Conservation (phyloP, 176 grass and related monocot genomes). For the Neostapfia colusana region DNA sequence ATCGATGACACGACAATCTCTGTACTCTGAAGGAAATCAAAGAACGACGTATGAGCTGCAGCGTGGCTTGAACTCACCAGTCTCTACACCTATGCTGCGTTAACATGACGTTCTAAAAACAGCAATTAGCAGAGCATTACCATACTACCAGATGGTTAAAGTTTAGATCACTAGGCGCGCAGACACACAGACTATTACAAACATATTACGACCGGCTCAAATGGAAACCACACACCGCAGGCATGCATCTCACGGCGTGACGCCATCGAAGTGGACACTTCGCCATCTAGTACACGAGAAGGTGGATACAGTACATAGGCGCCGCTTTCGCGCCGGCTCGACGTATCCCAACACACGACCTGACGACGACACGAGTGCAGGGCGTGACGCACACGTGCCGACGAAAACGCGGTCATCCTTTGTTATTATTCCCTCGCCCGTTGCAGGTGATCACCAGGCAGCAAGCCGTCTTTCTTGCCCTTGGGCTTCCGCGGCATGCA, state of each 20-base stretch:
- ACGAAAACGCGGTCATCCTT: not conserved
- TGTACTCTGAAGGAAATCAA: not conserved
- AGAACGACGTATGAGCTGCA: not conserved
- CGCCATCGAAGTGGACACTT: not conserved
- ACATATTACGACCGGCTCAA: not conserved
- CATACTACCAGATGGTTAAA: not conserved
- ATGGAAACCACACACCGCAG: not conserved
- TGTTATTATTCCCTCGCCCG: constrained; percentile 45
- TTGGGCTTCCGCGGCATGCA: constrained; percentile 72
- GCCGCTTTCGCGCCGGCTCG: not conserved
- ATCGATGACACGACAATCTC: not conserved
- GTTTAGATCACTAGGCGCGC: not conserved
- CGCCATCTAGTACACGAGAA: constrained; percentile 1
- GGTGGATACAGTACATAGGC: not conserved
- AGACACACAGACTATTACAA: not conserved
- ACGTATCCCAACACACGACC: not conserved
- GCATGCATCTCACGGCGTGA: not conserved
- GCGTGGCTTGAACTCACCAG: not conserved
- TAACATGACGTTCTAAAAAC: not conserved
- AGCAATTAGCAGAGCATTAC: not conserved
- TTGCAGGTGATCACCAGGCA: constrained; percentile 50
- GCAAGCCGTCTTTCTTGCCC: constrained; percentile 48
- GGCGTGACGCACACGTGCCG: not conserved
- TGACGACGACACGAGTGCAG: not conserved
- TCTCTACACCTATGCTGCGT: not conserved